A percentile compares a stretch with the other conserved stretches of the same genome.
phyloP scores from a whole-genome alignment of 805 yeast genomes.

The Pichia phayaonensis region DNA sequence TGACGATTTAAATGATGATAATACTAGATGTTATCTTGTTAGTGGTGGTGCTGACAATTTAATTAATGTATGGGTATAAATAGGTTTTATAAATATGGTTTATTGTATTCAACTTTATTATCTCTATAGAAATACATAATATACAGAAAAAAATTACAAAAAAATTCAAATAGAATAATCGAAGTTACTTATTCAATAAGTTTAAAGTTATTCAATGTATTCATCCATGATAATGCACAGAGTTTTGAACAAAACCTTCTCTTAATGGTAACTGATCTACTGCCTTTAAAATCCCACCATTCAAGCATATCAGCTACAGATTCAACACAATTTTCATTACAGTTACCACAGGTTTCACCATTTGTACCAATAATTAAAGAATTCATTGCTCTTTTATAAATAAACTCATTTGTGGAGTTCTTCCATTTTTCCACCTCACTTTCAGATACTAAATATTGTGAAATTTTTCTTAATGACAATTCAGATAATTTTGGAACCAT shows the following conservation, averaged over 20 bases:
- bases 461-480: slow-evolving; percentile 40
- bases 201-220: slow-evolving; percentile 8
- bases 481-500: slow-evolving; percentile 41
- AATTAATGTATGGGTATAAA: slow-evolving; percentile 44
- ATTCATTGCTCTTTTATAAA: slow-evolving; percentile 39
- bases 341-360: slow-evolving; percentile 46
- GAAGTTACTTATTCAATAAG: not conserved
- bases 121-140: not conserved
- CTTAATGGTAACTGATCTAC: slow-evolving; percentile 43
- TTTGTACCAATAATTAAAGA: slow-evolving; percentile 47
- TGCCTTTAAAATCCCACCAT: slow-evolving; percentile 59
- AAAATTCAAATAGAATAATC: not conserved
- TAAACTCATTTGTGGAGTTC: slow-evolving; percentile 34
- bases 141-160: not conserved
- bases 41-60: slow-evolving; percentile 58
- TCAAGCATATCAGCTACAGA: slow-evolving; percentile 53
- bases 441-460: slow-evolving; percentile 44
- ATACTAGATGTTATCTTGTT: slow-evolving; percentile 54
- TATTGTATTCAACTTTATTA: not conserved
- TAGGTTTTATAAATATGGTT: no score
- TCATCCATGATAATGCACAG: slow-evolving; percentile 34
- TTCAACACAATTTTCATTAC: slow-evolving; percentile 42
- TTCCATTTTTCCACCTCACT: slow-evolving; percentile 52
- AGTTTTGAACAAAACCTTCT: slow-evolving; percentile 47
- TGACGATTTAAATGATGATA: slow-evolving; percentile 25